A percentile compares a stretch with the other conserved stretches of the same genome.
Evolutionary conservation across 352 stramenopile species (phyloP).

Genomic region (Phytophthora citrophthora): DNA sequence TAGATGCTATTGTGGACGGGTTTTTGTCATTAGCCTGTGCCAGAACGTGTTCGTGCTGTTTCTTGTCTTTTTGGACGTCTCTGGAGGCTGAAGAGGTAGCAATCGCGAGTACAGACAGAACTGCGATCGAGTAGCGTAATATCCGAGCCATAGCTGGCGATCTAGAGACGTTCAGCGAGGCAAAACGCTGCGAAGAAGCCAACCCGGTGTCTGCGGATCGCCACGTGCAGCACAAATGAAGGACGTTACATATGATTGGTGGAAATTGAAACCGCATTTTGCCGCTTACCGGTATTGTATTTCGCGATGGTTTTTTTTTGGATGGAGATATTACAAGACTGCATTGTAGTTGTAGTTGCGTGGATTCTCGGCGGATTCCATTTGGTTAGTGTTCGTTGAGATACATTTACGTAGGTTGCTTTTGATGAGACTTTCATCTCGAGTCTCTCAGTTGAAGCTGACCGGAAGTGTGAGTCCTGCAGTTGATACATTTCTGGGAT

Average conservation of each 20-base stretch:
- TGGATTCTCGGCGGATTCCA: too few relatives aligned
- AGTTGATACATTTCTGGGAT: too few relatives aligned
- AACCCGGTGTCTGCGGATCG: conserved; percentile 1
- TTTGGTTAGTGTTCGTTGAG: too few relatives aligned
- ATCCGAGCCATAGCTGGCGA: conserved; percentile 8
- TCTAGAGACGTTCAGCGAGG: background rate
- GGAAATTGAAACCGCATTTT: background rate
- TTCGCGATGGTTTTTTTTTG: too few relatives aligned
- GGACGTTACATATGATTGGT: conserved; percentile 2
- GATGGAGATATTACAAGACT: too few relatives aligned
- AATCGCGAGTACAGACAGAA: conserved; percentile 16
- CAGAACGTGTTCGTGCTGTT: conserved; percentile 9
- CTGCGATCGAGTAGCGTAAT: background rate
- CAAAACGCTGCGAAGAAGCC: conserved; percentile 11
- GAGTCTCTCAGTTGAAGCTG: too few relatives aligned
- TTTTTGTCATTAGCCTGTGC: background rate
- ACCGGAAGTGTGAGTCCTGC: too few relatives aligned
- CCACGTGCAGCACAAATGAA: conserved; percentile 13
- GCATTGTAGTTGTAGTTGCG: too few relatives aligned
- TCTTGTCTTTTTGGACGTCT: conserved; percentile 16
- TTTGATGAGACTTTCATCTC: too few relatives aligned
- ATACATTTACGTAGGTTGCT: too few relatives aligned
- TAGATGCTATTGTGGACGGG: conserved; percentile 6
- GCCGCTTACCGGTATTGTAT: background rate
- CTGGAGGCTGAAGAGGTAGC: background rate